Evolutionary conservation across 2,329 filamentous ascomycete genomes (phyloP), one percentile per base, ranked within the genome.

Genomic region (Fusarium scirpi): DNA sequence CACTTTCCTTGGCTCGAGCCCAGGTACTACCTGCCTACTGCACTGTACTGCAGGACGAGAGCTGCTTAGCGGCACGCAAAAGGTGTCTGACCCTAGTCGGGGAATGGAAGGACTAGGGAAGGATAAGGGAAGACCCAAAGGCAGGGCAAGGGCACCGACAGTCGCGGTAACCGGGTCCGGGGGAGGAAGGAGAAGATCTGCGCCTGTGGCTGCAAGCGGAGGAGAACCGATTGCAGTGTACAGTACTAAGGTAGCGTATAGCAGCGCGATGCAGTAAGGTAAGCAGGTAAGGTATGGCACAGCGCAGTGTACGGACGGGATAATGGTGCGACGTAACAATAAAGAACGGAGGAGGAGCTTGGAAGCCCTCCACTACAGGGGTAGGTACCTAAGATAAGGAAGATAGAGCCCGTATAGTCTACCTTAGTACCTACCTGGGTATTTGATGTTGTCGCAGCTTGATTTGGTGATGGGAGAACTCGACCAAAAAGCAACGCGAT

Each of bases 131-230:
- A 70, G 59, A 62, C 57, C 47, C 47, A 49, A 52, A 68, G 57
- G 61, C 55, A 73, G 63, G 65, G 60, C 58, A 69, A 54, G 61
- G 69, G 51, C 62, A 62, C 59, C 62, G 67, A 75, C 52, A 48
- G 67, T 71, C 67, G 69, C 65, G 59, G 63, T 65, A 73, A 67
- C 68, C 63, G 68, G 70, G 68, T 69, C 62, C 70, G 65, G 72
- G 65, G 65, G 56, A 64, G 62, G 56, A 68, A 54, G 59, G 63
- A 74, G 61, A 62, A 53, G 72, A 74, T 74, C 67, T 74, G 69
- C 72, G 70, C 69, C 64, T 49, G 69, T 72, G 64, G 71, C 70
- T 74, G 67, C 66, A 70, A 73, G 71, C 69, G 66, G 71, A 72
- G 68, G 59, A 58, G 52, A 27, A 68, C 46, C 64, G 56, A 71